Evolutionary conservation across 1,284 basidiomycete genomes (phyloP).

Genomic region (Moesziomyces sp.): DNA sequence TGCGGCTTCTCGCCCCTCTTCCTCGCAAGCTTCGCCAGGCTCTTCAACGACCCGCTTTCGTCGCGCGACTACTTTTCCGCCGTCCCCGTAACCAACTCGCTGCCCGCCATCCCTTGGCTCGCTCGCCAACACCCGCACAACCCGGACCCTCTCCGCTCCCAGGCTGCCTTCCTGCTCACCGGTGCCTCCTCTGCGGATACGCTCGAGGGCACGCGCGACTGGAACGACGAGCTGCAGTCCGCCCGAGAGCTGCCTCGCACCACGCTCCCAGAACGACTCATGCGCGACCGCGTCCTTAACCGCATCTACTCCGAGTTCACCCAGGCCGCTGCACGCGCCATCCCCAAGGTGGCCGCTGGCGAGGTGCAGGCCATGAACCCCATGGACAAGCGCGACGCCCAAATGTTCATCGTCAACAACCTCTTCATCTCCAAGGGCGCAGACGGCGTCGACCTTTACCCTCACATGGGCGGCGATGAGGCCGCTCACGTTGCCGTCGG

Average conservation of each 20-base stretch:
- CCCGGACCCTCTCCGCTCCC: conserved; percentile 72
- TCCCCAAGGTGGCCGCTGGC: conserved; percentile 71
- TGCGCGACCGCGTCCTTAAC: conserved; percentile 72
- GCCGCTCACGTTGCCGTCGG: conserved; percentile 72
- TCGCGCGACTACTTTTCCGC: conserved; percentile 67
- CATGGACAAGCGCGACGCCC: conserved; percentile 71
- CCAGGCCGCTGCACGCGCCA: conserved; percentile 71
- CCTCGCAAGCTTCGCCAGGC: conserved; percentile 63
- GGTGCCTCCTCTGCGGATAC: conserved; percentile 71
- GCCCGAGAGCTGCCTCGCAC: conserved; percentile 72
- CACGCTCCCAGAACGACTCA: conserved; percentile 71
- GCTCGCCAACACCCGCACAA: conserved; percentile 66
- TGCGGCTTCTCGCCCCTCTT: conserved; percentile 69
- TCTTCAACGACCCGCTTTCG: conserved; percentile 66
- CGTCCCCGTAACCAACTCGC: conserved; percentile 71
- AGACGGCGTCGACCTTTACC: conserved; percentile 72
- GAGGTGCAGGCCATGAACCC: conserved; percentile 73
- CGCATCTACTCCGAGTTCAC: conserved; percentile 73
- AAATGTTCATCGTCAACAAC: conserved; percentile 74
- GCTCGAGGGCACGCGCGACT: conserved; percentile 72
- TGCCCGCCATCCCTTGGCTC: conserved; percentile 72
- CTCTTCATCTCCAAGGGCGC: conserved; percentile 73
- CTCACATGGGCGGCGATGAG: conserved; percentile 73
- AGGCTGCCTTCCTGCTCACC: conserved; percentile 73
- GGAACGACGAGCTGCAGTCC: conserved; percentile 74